Evolutionary conservation across 2,329 filamentous ascomycete species (phyloP).

Genomic region (Ascochyta pisi): DNA sequence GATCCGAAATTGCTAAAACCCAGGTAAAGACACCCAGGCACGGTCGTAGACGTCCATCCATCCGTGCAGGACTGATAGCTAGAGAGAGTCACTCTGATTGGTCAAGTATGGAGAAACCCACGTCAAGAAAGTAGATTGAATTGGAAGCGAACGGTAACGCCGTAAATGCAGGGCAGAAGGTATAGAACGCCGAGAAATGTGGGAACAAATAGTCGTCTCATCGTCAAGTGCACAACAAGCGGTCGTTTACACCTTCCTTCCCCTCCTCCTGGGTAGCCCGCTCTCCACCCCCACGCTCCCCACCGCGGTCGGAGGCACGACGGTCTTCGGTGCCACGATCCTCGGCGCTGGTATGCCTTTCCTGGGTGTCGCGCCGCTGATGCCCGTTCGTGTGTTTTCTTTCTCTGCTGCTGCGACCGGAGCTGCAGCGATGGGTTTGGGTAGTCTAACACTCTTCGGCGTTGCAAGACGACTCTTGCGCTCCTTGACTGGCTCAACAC

Average conservation of each 20-base stretch:
- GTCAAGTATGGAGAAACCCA: too few relatives aligned
- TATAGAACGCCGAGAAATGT: constrained; percentile 18
- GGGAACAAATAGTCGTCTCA: constrained; percentile 3
- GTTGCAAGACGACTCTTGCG: constrained; percentile 44
- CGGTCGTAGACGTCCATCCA: too few relatives aligned
- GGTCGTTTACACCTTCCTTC: constrained; percentile 27
- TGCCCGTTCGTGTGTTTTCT: constrained; percentile 33
- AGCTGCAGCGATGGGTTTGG: constrained; percentile 23
- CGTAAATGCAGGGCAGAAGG: constrained; percentile 8
- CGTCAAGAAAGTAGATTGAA: too few relatives aligned
- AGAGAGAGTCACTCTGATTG: too few relatives aligned
- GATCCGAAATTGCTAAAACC: too few relatives aligned
- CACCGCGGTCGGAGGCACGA: constrained; percentile 4
- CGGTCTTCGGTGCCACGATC: constrained; percentile 21
- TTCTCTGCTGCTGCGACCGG: constrained; percentile 12
- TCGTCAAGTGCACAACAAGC: background rate
- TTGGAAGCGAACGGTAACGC: background rate
- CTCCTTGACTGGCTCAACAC: constrained; percentile 30
- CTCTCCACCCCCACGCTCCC: constrained; percentile 31
- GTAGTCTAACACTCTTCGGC: constrained; percentile 44
- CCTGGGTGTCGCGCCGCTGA: constrained; percentile 36
- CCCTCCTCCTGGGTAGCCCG: constrained; percentile 41
- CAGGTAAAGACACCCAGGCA: too few relatives aligned
- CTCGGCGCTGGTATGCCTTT: constrained; percentile 39
- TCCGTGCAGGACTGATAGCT: too few relatives aligned